phyloP scores from a whole-genome alignment of 192 early-diverging fungal species.

The Podila epicladia region DNA sequence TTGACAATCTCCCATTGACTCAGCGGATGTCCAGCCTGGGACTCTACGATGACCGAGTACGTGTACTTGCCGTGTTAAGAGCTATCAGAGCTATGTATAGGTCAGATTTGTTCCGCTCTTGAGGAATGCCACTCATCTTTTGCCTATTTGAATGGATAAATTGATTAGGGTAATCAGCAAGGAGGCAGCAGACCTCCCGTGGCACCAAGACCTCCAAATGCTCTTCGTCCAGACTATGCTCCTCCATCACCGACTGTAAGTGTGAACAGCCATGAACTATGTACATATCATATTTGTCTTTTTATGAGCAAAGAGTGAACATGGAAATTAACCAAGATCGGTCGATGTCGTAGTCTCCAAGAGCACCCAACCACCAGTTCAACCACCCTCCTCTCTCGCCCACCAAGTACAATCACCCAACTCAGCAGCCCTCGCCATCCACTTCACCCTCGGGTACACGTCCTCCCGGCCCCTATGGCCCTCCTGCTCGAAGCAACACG shows the following conservation, averaged over 20 bases:
- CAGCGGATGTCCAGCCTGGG: conserved; percentile 46
- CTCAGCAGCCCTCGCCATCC: conserved; percentile 31
- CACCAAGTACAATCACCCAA: conserved; percentile 19
- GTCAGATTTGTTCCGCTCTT: conserved; percentile 2
- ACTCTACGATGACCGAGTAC: conserved; percentile 37
- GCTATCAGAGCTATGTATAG: not conserved
- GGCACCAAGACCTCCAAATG: conserved; percentile 29
- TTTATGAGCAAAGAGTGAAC: not conserved
- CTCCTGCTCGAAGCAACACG: conserved; percentile 31
- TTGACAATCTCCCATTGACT: conserved; percentile 34
- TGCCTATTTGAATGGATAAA: not conserved
- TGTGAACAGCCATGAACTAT: not conserved
- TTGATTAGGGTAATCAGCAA: conserved; percentile 15
- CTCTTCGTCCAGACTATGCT: conserved; percentile 34
- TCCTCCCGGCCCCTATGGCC: conserved; percentile 27
- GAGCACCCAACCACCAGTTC: conserved; percentile 29
- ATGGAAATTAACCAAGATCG: not conserved
- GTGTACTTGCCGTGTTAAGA: not conserved
- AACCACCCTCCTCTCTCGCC: conserved; percentile 5
- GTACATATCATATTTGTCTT: not conserved
- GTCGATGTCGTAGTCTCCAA: conserved; percentile 20
- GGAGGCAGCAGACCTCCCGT: conserved; percentile 26
- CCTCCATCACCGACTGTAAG: conserved; percentile 49
- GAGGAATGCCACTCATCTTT: not conserved
- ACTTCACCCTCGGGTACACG: conserved; percentile 27